Evolutionary conservation across 192 early-diverging fungal genomes (phyloP).

Genomic region (Phycomyces nitens): DNA sequence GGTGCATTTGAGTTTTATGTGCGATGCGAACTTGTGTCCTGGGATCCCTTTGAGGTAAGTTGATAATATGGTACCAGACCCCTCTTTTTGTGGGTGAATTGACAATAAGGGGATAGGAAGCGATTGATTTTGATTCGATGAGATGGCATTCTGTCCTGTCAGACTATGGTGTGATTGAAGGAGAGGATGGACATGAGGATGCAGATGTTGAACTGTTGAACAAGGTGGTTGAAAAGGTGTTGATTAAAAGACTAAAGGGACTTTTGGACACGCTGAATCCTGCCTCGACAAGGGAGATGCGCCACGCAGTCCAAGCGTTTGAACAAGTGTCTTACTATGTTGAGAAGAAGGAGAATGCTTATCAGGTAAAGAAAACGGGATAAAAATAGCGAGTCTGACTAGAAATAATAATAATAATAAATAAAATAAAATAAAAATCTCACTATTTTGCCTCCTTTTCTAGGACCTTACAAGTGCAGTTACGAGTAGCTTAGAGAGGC

Average conservation of each 20-base stretch:
- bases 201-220: slow-evolving; percentile 34
- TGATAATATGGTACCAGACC: not conserved
- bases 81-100: not conserved
- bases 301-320: slow-evolving; percentile 15
- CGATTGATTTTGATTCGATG: slow-evolving; percentile 35
- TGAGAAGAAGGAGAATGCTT: slow-evolving; percentile 20
- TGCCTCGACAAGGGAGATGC: slow-evolving; percentile 20
- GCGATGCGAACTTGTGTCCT: slow-evolving; percentile 47
- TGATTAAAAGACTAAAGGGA: slow-evolving; percentile 24
- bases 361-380: slow-evolving; percentile 15
- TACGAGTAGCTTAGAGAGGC: slow-evolving; percentile 12
- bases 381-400: not conserved
- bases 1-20: slow-evolving; percentile 56
- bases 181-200: slow-evolving; percentile 21
- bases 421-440: no score
- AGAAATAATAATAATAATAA: no score
- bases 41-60: slow-evolving; percentile 47
- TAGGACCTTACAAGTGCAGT: slow-evolving; percentile 19
- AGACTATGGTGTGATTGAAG: slow-evolving; percentile 17
- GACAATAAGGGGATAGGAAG: slow-evolving; percentile 8
- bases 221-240: slow-evolving; percentile 32
- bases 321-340: slow-evolving; percentile 40
- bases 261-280: slow-evolving; percentile 25
- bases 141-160: slow-evolving; percentile 34
- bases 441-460: not conserved